Evolutionary conservation across 805 yeast genomes (phyloP).

Genomic region (Candida chilensis): DNA sequence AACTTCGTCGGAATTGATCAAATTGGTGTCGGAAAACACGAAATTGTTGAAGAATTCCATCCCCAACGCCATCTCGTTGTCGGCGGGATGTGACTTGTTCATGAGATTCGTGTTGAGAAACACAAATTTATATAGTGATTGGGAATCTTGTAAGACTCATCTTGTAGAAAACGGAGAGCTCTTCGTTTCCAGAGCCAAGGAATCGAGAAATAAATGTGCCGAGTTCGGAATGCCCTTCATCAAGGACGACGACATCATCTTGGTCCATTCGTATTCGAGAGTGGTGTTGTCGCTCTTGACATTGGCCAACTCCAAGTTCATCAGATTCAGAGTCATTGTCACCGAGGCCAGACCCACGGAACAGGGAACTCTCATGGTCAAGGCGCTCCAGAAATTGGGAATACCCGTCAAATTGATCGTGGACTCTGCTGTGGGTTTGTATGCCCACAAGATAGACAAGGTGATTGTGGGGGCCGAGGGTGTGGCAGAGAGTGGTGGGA

Average conservation of each 20-base stretch:
- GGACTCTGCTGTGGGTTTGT: conserved; percentile 90
- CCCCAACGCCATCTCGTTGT: conserved; percentile 83
- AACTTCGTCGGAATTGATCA: conserved; percentile 89
- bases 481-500: conserved; percentile 97
- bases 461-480: conserved; percentile 98
- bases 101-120: conserved; percentile 89
- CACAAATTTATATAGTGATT: conserved; percentile 79
- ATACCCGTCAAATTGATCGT: conserved; percentile 85
- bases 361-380: conserved; percentile 67
- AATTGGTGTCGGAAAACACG: conserved; percentile 69
- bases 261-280: conserved; percentile 89
- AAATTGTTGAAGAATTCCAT: conserved; percentile 67
- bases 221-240: conserved; percentile 82
- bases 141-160: conserved; percentile 88
- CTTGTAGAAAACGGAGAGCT: conserved; percentile 90
- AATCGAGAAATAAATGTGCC: conserved; percentile 81
- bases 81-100: conserved; percentile 97
- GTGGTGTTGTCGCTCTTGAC: conserved; percentile 73
- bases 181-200: conserved; percentile 87
- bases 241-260: conserved; percentile 83
- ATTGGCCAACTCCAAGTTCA: conserved; percentile 67
- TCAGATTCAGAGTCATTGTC: conserved; percentile 82
- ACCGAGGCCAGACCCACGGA: conserved; percentile 89
- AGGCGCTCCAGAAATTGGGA: conserved; percentile 53
- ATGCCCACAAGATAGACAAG: conserved; percentile 85